Evolutionary conservation across 305 asterid species (phyloP).

Genomic region (Solanum hybrid): DNA sequence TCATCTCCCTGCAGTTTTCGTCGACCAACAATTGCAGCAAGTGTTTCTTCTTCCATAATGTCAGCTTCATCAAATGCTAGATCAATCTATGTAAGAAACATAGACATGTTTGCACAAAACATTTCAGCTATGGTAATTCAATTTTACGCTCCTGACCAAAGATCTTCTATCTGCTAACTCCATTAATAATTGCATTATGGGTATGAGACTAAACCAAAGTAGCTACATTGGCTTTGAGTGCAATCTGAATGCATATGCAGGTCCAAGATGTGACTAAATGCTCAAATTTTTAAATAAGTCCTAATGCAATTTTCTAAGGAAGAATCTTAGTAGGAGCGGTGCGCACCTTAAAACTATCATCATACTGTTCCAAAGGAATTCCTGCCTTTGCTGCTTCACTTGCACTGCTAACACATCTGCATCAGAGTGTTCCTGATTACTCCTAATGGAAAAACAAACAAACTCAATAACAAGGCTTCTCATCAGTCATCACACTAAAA

Average conservation of each 20-base stretch:
- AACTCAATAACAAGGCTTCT: slow-evolving; percentile 2
- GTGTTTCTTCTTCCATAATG: slow-evolving; percentile 55
- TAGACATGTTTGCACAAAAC: not conserved
- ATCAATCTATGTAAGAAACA: slow-evolving; percentile 40
- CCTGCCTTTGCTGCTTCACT: slow-evolving; percentile 88
- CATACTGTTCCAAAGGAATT: slow-evolving; percentile 55
- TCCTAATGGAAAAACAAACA: slow-evolving; percentile 17
- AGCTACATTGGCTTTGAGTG: not conserved
- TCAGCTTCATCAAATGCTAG: slow-evolving; percentile 65
- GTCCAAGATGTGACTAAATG: not conserved
- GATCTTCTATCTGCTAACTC: not conserved
- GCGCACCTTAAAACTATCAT: slow-evolving; percentile 38
- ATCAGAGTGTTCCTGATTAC: slow-evolving; percentile 28
- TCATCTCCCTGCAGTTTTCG: slow-evolving; percentile 56
- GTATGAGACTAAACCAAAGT: not conserved
- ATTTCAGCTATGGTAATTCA: not conserved
- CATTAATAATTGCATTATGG: not conserved
- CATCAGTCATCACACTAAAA: not conserved
- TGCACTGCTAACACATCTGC: slow-evolving; percentile 74
- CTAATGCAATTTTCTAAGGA: not conserved
- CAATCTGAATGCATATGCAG: not conserved
- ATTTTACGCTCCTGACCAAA: not conserved
- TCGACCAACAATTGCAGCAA: slow-evolving; percentile 52
- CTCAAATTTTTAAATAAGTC: not conserved
- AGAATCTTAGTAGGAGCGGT: not conserved